These are phyloP conservation scores for Apiotrichum sp. DNA, from an alignment of 1,284 basidiomycete species.

Conservation along the genomic window DNA sequence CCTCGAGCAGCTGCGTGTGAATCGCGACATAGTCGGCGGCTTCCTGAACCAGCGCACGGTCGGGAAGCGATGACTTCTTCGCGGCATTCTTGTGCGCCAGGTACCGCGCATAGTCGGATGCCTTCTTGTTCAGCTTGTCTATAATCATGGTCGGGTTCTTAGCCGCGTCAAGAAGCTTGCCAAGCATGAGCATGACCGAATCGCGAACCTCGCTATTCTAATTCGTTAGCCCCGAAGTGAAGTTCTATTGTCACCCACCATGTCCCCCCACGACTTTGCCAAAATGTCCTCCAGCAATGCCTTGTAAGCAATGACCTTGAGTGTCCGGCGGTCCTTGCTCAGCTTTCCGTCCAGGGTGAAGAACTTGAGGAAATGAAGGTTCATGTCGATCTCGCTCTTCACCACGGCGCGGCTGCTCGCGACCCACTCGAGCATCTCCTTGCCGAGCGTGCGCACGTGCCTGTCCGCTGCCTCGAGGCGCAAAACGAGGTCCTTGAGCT, in stretches of 20 bases:
- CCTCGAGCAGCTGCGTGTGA: conserved; percentile 46
- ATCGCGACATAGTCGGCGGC: conserved; percentile 45
- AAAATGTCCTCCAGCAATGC: conserved; percentile 34
- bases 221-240: no score
- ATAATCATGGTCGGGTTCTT: conserved; percentile 43
- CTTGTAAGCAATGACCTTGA: conserved; percentile 38
- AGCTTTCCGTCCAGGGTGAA: conserved; percentile 31
- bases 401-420: conserved; percentile 33
- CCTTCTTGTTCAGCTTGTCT: conserved; percentile 32
- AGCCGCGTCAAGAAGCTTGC: conserved; percentile 33
- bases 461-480: conserved; percentile 34
- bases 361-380: conserved; percentile 32
- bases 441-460: conserved; percentile 35
- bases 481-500: conserved; percentile 28
- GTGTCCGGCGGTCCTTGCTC: conserved; percentile 29
- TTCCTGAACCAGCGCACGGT: conserved; percentile 29
- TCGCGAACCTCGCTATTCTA: conserved; percentile 31
- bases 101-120: conserved; percentile 41
- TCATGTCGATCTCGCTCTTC: conserved; percentile 26
- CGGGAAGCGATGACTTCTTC: conserved; percentile 18
- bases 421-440: conserved; percentile 39
- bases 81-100: conserved; percentile 23
- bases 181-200: conserved; percentile 38
- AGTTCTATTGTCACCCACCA: conserved; percentile 28
- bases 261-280: conserved; percentile 27